Evolutionary conservation across 805 yeast genomes (phyloP).

Genomic region (Spathaspora hagerdaliae): DNA sequence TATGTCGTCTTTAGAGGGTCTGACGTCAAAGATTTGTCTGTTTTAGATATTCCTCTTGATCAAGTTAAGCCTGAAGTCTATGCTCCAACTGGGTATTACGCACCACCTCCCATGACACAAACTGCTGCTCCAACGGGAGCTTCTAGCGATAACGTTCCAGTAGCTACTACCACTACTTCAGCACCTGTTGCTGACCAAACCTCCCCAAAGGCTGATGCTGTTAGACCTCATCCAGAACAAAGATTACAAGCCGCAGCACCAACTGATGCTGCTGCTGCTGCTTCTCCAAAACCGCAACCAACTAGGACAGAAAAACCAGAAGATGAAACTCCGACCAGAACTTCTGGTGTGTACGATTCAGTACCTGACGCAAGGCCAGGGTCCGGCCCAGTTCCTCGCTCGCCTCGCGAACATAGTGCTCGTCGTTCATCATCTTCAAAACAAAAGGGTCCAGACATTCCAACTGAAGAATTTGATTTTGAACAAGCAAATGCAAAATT

Average conservation of each 20-base stretch:
- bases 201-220: conserved; percentile 2
- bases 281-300: background rate
- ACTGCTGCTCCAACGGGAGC: conserved; percentile 5
- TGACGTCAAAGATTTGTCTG: conserved; percentile 85
- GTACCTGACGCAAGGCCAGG: conserved; percentile 14
- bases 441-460: conserved; percentile 30
- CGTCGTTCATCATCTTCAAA: background rate
- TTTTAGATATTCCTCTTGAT: conserved; percentile 68
- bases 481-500: conserved; percentile 71
- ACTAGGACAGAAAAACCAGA: conserved; percentile 3
- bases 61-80: conserved; percentile 55
- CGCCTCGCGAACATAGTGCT: conserved; percentile 1
- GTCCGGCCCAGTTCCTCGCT: conserved; percentile 6
- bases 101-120: conserved; percentile 10
- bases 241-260: conserved; percentile 7
- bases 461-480: conserved; percentile 70
- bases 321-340: conserved; percentile 3
- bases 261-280: conserved; percentile 4
- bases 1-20: conserved; percentile 84
- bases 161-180: conserved; percentile 9
- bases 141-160: conserved; percentile 2
- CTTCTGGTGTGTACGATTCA: conserved; percentile 6
- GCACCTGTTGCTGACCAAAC: conserved; percentile 3
- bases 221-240: background rate
- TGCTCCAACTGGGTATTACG: conserved; percentile 15